Evolutionary conservation across 768 basidiomycete genomes (phyloP), one percentile per base, ranked within the genome.

Genomic region (Tylopilus plumbeoviolaceoides): DNA sequence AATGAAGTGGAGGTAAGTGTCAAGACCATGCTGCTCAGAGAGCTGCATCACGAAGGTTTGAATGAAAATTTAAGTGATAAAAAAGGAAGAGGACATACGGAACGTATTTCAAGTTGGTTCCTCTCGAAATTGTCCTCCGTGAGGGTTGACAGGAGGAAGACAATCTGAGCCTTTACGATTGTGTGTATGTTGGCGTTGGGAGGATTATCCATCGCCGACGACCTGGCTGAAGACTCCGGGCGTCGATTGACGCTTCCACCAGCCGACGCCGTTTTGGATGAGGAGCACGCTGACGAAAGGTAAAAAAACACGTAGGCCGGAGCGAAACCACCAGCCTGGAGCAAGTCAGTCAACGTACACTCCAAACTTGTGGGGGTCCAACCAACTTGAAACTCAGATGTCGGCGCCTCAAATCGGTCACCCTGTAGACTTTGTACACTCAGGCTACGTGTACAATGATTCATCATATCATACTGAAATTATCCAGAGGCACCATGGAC

Each of bases 1-100:
- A 60, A 99, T 91, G 76, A 97, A 97, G 73, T 99, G 95, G 58
- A 93, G 82, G 74, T 98, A 97, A 53, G 94, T 97, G 73, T 97
- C 95, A 63, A 93, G 80, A 53, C 95, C 94, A 80, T 98, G 93
- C 66, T 94, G 90, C 69, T 98, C 94, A 58, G 92, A 91, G 64
- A 98, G 83, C 95, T 98, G 72, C 44, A 61, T 45, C 65, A 45
- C 54, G 47, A 55, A 48, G 44, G 53, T 46, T 31, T 7, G 44
- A 40, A 52, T 10, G 31, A 17, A 40, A 51, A 55, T 51, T 47
- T 36, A 4, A 10, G 44, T 48, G 53, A 41, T 20, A 55, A 48
- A 54, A 63, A 58, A 54, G n/a, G n/a, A 46, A 49, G 50, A 17
- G 43, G 35, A 79, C 93, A 62, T 67, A 98, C 95, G 52, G 91